These are phyloP conservation scores for Wallemia hederae DNA, from an alignment of 1,284 basidiomycete species.

Conservation along the genomic window DNA sequence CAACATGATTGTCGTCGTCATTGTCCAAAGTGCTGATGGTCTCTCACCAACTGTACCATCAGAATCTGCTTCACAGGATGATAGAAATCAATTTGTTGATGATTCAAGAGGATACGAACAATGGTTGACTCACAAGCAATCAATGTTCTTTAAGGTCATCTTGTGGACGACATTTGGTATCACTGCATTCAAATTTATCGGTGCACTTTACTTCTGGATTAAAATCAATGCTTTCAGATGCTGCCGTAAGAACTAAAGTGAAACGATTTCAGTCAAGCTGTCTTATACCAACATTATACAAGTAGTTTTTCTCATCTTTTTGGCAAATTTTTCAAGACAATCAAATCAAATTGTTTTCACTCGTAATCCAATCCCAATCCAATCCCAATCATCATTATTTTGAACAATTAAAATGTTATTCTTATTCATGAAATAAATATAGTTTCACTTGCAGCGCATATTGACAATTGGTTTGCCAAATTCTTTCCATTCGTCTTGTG, in stretches of 20 bases:
- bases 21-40: slow-evolving; percentile 17
- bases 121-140: slow-evolving; percentile 14
- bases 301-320: background rate
- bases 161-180: slow-evolving; percentile 70
- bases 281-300: background rate
- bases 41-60: slow-evolving; percentile 2
- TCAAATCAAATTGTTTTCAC: background rate
- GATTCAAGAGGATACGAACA: slow-evolving; percentile 19
- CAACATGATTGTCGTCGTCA: slow-evolving; percentile 9
- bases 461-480: background rate
- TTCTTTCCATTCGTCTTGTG: slow-evolving; percentile 65
- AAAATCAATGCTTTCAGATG: background rate
- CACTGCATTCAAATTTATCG: slow-evolving; percentile 40
- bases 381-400: background rate
- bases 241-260: background rate
- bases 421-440: background rate
- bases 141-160: slow-evolving; percentile 44
- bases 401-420: background rate
- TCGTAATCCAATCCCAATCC: background rate
- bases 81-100: background rate
- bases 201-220: background rate
- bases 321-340: background rate
- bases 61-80: background rate
- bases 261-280: background rate
- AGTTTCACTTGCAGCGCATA: background rate